Percentiles rank a stretch among this genome's conserved stretches.
These are phyloP conservation scores for Salix suchowensis DNA, from an alignment of 345 rosid species.

Conservation along the genomic window DNA sequence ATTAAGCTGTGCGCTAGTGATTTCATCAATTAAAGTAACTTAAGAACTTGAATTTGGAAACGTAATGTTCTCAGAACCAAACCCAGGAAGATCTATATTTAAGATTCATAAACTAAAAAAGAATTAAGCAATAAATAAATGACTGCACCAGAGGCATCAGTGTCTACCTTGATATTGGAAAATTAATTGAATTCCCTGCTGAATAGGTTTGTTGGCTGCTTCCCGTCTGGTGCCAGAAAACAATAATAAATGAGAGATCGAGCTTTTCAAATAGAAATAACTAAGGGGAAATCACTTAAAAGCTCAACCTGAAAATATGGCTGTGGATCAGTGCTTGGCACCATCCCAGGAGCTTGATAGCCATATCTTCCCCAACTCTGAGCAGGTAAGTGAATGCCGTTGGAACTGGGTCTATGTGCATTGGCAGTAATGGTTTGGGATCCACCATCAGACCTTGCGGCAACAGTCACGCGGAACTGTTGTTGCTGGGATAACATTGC, in stretches of 20 bases:
- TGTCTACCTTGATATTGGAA: constrained; percentile 37
- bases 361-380: constrained; percentile 25
- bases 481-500: constrained; percentile 23
- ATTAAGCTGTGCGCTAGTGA: neutral
- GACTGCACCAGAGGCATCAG: neutral
- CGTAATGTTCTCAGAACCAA: neutral
- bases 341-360: constrained; percentile 38
- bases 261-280: constrained; percentile 2
- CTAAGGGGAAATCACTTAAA: neutral
- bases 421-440: constrained; percentile 18
- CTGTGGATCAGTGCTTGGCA: constrained; percentile 21
- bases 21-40: neutral
- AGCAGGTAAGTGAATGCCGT: constrained; percentile 12
- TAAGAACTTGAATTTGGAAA: neutral
- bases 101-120: neutral
- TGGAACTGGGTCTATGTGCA: constrained; percentile 16
- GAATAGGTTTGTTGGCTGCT: constrained; percentile 24
- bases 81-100: neutral
- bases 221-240: constrained; percentile 32
- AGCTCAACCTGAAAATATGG: constrained; percentile 37
- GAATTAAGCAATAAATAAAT: neutral
- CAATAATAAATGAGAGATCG: constrained; percentile 5
- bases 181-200: constrained; percentile 28
- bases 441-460: neutral
- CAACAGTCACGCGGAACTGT: neutral